Evolutionary conservation across 306 rosid genomes (phyloP), one percentile per base, ranked within the genome.

Genomic region (Datisca glomerata): DNA sequence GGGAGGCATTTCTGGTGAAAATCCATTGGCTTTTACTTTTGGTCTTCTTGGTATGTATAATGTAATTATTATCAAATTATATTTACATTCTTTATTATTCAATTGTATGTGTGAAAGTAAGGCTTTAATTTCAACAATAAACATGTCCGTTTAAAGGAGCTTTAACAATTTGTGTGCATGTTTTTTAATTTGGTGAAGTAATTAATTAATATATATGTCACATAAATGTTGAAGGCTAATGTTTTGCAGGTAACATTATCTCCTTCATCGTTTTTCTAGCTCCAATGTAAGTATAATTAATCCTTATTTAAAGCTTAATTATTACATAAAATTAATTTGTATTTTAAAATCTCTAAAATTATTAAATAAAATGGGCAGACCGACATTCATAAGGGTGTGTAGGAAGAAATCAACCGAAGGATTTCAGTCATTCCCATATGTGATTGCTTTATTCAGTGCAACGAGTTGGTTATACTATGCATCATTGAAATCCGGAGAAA

Each of bases 331-430:
- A 12, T 34, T 31, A 14, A 31, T n/a, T 0, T 0, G 2, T 34
- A 34, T 12, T 12, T 34, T 12, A 12, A 1, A 7, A 12, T 34
- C 31, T 4, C 3, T 4, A 3, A 2, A 0, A 1, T 12, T 12
- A 34, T 12, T 12, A 34, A 0, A 34, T 34, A 12, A 12, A 18
- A 34, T 34, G 6, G 9, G 39, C 69, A 89, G 98, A 28, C 98
- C 95, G 33, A 89, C 98, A 4, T 89, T 89, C 59, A 57, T 74
- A 57, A 73, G 54, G 48, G 59, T 89, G 12, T 68, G 45, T 63
- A 91, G 73, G 72, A 91, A 69, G 66, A 91, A 84, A 78, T 63
- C 96, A 0, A 66, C 86, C 0, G 96, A 78, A 24, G 96, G 94
- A 25, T 91, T 68, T 46, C 98, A 91, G 20, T 62, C 94, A 28